Conservation (phyloP, 345 rosid genomes). For the Noccaea caerulescens region DNA sequence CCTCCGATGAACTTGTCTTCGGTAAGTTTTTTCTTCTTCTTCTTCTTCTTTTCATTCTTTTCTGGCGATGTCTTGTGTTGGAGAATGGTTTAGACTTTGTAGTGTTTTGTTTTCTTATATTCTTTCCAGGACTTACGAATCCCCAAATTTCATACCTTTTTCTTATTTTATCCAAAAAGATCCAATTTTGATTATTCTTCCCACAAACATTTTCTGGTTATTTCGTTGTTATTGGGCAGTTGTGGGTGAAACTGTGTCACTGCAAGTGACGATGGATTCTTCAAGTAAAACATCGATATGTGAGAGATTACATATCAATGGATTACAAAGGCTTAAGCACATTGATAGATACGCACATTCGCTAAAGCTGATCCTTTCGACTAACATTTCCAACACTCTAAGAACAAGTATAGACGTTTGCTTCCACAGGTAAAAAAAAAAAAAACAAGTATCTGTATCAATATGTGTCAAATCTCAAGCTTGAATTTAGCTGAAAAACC, state of each 20-base stretch:
- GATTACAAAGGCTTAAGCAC: conserved; percentile 58
- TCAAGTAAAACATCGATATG: conserved; percentile 58
- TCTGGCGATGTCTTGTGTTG: background rate
- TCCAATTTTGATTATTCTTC: background rate
- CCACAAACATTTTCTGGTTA: background rate
- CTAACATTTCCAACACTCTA: conserved; percentile 43
- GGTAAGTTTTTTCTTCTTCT: conserved; percentile 37
- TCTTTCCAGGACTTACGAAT: background rate
- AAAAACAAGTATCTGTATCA: background rate
- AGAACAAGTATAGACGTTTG: conserved; percentile 62
- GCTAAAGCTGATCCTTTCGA: conserved; percentile 55
- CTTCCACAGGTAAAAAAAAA: conserved; percentile 63
- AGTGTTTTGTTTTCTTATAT: conserved; percentile 42
- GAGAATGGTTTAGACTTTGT: conserved; percentile 10
- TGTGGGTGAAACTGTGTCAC: conserved; percentile 50
- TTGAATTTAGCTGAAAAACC: background rate
- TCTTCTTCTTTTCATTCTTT: background rate
- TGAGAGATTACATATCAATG: conserved; percentile 65
- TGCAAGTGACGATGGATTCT: conserved; percentile 54
- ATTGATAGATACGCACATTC: conserved; percentile 67
- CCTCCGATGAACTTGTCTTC: conserved; percentile 45
- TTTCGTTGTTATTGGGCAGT: conserved; percentile 41
- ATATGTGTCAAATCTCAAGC: background rate
- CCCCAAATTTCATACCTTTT: background rate
- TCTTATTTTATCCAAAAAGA: background rate